These are phyloP conservation scores for Tolypocladium ophioglossoides DNA, from an alignment of 2,329 filamentous ascomycete genomes.

Conservation along the genomic window DNA sequence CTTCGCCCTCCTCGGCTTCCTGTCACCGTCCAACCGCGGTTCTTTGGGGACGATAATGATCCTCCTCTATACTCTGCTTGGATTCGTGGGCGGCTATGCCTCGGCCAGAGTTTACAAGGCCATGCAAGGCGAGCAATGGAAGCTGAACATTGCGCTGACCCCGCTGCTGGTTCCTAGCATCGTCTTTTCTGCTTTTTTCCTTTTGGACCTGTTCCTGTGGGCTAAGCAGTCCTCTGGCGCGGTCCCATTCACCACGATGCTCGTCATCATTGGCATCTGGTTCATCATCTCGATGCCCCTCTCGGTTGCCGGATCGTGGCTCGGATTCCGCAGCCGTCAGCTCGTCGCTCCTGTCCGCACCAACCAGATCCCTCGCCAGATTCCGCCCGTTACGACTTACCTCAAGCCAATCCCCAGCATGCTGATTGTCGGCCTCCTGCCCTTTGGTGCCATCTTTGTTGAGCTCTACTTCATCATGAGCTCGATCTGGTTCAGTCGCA, in stretches of 20 bases:
- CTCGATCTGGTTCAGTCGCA: constrained; percentile 95
- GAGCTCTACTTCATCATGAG: constrained; percentile 99
- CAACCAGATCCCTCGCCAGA: constrained; percentile 96
- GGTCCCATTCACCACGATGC: constrained; percentile 94
- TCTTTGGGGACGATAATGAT: constrained; percentile 90
- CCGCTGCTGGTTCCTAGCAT: constrained; percentile 76
- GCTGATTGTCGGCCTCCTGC: constrained; percentile 82
- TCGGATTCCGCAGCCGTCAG: constrained; percentile 69
- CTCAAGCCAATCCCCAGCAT: constrained; percentile 82
- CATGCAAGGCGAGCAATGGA: constrained; percentile 88
- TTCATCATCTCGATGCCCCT: constrained; percentile 92
- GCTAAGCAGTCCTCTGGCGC: constrained; percentile 84
- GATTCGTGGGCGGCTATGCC: constrained; percentile 84
- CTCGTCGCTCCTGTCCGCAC: constrained; percentile 78
- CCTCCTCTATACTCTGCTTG: constrained; percentile 84
- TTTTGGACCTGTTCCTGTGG: constrained; percentile 94
- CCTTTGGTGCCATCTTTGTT: constrained; percentile 94
- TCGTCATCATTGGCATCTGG: constrained; percentile 89
- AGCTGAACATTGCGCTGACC: constrained; percentile 81
- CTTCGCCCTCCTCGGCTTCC: constrained; percentile 86
- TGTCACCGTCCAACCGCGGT: constrained; percentile 91
- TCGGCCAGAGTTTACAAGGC: constrained; percentile 91
- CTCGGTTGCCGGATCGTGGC: constrained; percentile 81
- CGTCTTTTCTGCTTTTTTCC: constrained; percentile 82
- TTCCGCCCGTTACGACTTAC: constrained; percentile 74